Evolutionary conservation across 2,329 filamentous ascomycete genomes (phyloP).

Genomic region (Colletotrichum sp.): DNA sequence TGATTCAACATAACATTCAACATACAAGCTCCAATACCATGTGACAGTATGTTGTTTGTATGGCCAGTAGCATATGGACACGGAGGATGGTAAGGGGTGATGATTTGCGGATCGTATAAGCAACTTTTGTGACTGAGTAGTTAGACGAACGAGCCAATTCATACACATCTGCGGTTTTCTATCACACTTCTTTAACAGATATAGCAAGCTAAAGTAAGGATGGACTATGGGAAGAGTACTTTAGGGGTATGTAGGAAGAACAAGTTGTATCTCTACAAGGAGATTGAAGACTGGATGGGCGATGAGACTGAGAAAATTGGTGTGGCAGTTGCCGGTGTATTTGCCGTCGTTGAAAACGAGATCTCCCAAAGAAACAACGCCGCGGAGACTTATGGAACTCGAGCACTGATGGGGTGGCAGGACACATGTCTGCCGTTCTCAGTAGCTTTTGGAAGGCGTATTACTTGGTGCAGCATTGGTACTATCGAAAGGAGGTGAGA

Average conservation of each 20-base stretch:
- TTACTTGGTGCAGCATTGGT: no score
- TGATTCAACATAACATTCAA: no score
- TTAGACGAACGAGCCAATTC: neutral
- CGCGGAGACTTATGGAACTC: neutral
- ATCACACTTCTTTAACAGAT: neutral
- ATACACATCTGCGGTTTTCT: neutral
- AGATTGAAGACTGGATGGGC: neutral
- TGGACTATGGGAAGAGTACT: neutral
- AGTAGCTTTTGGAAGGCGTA: no score
- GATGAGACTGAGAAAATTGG: neutral
- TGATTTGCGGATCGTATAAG: neutral
- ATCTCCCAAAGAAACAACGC: neutral
- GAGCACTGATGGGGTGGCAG: no score
- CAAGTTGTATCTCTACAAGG: neutral
- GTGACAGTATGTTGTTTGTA: no score
- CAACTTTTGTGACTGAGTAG: neutral
- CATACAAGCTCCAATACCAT: no score
- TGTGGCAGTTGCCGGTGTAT: neutral
- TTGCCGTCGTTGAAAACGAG: neutral
- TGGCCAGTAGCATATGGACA: no score
- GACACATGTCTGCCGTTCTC: no score
- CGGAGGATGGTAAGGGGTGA: no score
- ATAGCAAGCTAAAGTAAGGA: neutral
- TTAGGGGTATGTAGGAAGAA: neutral
- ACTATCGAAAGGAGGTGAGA: no score